Evolutionary conservation across 352 stramenopile genomes (phyloP).

Genomic region (Globisporangium nunn): DNA sequence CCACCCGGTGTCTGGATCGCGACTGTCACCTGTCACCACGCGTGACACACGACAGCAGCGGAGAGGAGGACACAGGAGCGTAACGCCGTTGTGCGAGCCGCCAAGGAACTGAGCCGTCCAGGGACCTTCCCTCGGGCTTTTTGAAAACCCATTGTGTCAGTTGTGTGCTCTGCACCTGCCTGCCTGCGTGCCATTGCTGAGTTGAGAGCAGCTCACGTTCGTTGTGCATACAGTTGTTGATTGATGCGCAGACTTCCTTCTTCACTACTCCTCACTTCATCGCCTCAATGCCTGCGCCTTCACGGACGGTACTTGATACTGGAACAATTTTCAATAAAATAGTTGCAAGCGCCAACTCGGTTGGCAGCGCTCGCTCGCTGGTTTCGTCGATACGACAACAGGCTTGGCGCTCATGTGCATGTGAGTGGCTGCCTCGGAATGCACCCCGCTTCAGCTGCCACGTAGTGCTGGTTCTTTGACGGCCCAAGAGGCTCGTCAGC

Average conservation of each 20-base stretch:
- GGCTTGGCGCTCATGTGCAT: not conserved
- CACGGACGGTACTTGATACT: conserved; percentile 8
- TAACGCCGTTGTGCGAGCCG: conserved; percentile 1
- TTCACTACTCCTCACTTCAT: conserved; percentile 5
- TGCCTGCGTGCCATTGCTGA: not conserved
- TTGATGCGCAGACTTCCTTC: conserved; percentile 5
- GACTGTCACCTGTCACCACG: not conserved
- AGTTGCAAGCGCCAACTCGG: not conserved
- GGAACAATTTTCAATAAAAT: conserved; percentile 12
- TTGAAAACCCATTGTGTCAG: conserved; percentile 12
- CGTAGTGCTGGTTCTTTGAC: no score
- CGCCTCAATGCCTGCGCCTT: not conserved
- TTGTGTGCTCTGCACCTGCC: not conserved
- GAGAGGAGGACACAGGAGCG: not conserved
- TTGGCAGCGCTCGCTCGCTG: not conserved
- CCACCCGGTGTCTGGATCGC: conserved; percentile 1
- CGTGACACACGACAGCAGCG: not conserved
- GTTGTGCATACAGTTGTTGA: conserved; percentile 4
- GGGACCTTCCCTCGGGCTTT: conserved; percentile 38
- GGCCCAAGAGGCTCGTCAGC: no score
- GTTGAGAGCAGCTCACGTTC: no score
- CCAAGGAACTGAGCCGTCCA: conserved; percentile 7
- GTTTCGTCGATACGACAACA: not conserved
- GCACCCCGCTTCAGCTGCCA: not conserved
- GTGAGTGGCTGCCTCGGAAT: not conserved